Evolutionary conservation across 2,329 filamentous ascomycete genomes (phyloP).

Genomic region (Mycosphaerella sp.): DNA sequence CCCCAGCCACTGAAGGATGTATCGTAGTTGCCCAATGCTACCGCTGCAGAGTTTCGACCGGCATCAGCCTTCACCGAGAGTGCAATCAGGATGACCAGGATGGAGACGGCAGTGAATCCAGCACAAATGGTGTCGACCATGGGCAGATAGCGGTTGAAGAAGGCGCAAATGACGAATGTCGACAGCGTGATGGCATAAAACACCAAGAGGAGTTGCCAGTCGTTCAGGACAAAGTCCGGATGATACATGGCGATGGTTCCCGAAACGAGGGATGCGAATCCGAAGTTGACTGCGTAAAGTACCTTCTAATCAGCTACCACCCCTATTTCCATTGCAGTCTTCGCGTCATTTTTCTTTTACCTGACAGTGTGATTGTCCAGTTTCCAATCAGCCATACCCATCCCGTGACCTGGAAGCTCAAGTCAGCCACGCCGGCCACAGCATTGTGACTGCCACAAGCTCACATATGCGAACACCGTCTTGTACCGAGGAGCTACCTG

Average conservation of each 20-base stretch:
- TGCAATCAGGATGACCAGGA: constrained; percentile 52
- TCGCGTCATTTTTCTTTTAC: not conserved
- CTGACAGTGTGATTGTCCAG: constrained; percentile 66
- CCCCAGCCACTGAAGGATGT: constrained; percentile 52
- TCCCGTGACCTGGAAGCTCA: constrained; percentile 49
- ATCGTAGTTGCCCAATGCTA: constrained; percentile 54
- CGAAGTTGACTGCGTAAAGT: constrained; percentile 58
- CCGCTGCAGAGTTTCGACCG: constrained; percentile 46
- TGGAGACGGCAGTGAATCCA: constrained; percentile 50
- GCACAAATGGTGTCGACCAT: constrained; percentile 52
- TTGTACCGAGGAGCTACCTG: constrained; percentile 47
- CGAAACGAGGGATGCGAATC: constrained; percentile 48
- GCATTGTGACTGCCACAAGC: not conserved
- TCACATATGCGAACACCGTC: constrained; percentile 49
- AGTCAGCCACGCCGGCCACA: not conserved
- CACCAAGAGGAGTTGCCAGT: constrained; percentile 64
- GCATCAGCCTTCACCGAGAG: constrained; percentile 50
- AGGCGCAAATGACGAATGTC: constrained; percentile 58
- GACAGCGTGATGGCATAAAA: constrained; percentile 63
- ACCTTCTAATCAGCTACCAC: not conserved
- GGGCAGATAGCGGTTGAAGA: constrained; percentile 62
- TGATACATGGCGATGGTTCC: constrained; percentile 49
- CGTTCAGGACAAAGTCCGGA: constrained; percentile 46
- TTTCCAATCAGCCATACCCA: constrained; percentile 72
- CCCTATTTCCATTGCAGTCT: not conserved